These are phyloP conservation scores for Scedosporium apiospermum DNA, from an alignment of 2,329 filamentous ascomycete genomes.

Conservation along the genomic window DNA sequence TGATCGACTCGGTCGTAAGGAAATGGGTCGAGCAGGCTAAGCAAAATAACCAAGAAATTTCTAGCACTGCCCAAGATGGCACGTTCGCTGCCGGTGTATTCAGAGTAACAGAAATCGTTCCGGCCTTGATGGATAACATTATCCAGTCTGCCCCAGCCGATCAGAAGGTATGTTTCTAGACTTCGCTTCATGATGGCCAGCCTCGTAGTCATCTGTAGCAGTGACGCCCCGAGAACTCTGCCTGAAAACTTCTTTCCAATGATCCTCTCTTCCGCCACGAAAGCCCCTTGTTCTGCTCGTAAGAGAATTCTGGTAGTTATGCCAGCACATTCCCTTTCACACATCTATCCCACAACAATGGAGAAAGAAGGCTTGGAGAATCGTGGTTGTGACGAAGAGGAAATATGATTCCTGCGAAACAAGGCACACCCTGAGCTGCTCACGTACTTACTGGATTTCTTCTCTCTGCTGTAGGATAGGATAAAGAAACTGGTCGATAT, in stretches of 20 bases:
- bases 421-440: not conserved
- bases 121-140: conserved; percentile 91
- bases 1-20: conserved; percentile 98
- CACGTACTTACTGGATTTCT: conserved; percentile 3
- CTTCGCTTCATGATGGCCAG: not conserved
- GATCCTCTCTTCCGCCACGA: not conserved
- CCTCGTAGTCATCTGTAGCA: conserved; percentile 2
- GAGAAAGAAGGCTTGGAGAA: not conserved
- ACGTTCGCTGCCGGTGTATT: conserved; percentile 92
- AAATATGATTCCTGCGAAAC: not conserved
- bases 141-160: conserved; percentile 78
- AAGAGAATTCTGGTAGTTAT: not conserved
- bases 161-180: conserved; percentile 75
- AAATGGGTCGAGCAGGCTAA: conserved; percentile 97
- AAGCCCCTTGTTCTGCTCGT: not conserved
- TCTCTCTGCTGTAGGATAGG: conserved; percentile 5
- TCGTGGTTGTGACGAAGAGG: not conserved
- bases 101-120: conserved; percentile 91
- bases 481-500: conserved; percentile 77
- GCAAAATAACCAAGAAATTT: conserved; percentile 70
- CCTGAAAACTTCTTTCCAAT: not conserved
- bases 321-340: not conserved
- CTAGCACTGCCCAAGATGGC: conserved; percentile 74
- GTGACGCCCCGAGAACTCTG: not conserved
- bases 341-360: not conserved